phyloP scores from a whole-genome alignment of 768 basidiomycete species.

The Lentinula sp. region DNA sequence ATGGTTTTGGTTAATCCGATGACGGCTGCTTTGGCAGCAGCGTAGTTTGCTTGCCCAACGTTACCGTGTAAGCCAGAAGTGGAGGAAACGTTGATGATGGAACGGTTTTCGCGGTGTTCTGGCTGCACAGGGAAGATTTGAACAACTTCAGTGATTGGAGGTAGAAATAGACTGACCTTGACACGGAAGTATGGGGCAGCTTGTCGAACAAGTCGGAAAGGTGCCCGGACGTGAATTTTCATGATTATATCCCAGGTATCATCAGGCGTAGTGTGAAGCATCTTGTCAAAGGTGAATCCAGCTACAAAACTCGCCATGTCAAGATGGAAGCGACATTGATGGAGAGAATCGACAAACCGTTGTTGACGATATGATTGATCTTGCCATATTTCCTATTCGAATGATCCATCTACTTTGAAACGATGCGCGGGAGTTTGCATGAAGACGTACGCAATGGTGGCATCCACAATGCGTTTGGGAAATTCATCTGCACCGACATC shows the following conservation, averaged over 20 bases:
- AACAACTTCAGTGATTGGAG: not conserved
- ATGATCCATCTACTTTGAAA: not conserved
- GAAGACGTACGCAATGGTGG: conserved; percentile 62
- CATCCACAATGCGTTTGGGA: conserved; percentile 70
- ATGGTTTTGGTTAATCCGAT: conserved; percentile 80
- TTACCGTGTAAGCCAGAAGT: conserved; percentile 82
- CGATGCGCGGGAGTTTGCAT: not conserved
- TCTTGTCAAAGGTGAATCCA: conserved; percentile 79
- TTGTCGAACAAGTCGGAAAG: conserved; percentile 78
- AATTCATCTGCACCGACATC: conserved; percentile 83
- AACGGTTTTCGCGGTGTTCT: conserved; percentile 58
- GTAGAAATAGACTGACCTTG: conserved; percentile 35
- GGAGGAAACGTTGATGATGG: conserved; percentile 78
- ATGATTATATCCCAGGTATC: conserved; percentile 77
- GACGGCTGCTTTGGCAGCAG: conserved; percentile 74
- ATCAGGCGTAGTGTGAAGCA: conserved; percentile 84
- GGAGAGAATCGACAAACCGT: conserved; percentile 34
- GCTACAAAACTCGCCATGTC: conserved; percentile 26
- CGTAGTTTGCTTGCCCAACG: conserved; percentile 81
- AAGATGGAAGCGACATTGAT: not conserved
- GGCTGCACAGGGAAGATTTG: conserved; percentile 26
- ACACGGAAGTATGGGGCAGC: conserved; percentile 82
- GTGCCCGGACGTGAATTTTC: conserved; percentile 81
- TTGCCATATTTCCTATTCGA: conserved; percentile 64
- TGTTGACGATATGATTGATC: conserved; percentile 85